phyloP scores from a whole-genome alignment of 2,329 filamentous ascomycete genomes.

The Ophiostoma novo-ulmi region DNA sequence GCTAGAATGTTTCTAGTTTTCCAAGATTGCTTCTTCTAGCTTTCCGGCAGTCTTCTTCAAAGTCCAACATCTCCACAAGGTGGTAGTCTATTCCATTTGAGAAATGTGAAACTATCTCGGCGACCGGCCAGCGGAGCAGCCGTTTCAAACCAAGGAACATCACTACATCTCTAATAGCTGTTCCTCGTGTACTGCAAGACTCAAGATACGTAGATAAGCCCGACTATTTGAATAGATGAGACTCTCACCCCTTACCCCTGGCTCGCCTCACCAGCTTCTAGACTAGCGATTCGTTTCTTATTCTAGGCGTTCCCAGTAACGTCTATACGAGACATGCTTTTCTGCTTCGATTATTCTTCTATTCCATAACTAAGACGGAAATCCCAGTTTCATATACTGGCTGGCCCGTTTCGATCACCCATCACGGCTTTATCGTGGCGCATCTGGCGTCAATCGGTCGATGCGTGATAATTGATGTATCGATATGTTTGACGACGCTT shows the following conservation, averaged over 20 bases:
- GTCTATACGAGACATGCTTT: background rate
- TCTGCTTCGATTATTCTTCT: conserved; percentile 4
- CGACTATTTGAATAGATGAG: background rate
- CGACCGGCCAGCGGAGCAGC: conserved; percentile 21
- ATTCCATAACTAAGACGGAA: background rate
- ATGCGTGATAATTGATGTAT: background rate
- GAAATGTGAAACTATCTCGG: conserved; percentile 23
- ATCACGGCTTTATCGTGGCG: background rate
- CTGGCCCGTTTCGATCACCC: conserved; percentile 3
- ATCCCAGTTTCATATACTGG: background rate
- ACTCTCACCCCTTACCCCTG: conserved; percentile 18
- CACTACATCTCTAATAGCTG: background rate
- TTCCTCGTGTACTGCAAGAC: background rate
- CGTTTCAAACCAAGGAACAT: conserved; percentile 21
- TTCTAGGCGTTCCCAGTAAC: too few species aligned
- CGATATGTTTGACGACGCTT: too few species aligned
- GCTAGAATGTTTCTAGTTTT: background rate
- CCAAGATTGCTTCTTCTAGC: background rate
- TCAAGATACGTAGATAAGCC: background rate
- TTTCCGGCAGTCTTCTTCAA: background rate
- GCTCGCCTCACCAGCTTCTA: conserved; percentile 10
- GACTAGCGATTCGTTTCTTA: background rate
- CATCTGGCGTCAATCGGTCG: background rate
- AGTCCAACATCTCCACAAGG: background rate
- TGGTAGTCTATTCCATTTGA: background rate